These are phyloP conservation scores for Sphenostylis stenocarpa DNA, from an alignment of 306 rosid species.

Conservation along the genomic window DNA sequence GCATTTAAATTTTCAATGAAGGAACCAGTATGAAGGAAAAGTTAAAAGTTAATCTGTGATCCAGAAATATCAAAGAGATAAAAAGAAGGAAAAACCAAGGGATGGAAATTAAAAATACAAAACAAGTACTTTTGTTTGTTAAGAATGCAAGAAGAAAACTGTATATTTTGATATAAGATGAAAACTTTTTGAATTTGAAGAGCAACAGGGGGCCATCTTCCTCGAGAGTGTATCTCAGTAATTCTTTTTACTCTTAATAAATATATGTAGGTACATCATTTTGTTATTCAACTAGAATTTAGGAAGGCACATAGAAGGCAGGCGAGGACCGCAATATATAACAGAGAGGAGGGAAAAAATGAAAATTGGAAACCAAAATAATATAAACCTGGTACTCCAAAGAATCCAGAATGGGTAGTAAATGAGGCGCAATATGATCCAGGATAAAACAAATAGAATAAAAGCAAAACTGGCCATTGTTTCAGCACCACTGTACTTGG, in stretches of 20 bases:
- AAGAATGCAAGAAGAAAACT: background rate
- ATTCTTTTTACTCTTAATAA: background rate
- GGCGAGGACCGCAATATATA: constrained; percentile 10
- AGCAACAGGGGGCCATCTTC: background rate
- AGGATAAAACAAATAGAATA: constrained; percentile 82
- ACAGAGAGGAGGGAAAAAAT: background rate
- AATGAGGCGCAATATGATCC: constrained; percentile 93
- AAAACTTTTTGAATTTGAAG: background rate
- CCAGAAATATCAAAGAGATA: background rate
- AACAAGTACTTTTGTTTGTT: constrained; percentile 14
- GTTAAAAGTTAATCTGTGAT: background rate
- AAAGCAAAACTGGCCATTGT: constrained; percentile 77
- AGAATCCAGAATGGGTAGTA: constrained; percentile 99
- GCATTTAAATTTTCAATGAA: background rate
- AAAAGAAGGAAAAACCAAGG: background rate
- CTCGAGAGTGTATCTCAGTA: background rate
- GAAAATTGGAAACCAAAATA: constrained; percentile 7
- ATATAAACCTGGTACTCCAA: constrained; percentile 92
- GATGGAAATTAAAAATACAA: background rate
- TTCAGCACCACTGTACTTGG: constrained; percentile 91
- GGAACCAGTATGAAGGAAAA: constrained; percentile 17
- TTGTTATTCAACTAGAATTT: constrained; percentile 6
- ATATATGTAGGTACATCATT: background rate
- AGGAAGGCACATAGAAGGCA: constrained; percentile 1
- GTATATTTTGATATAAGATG: constrained; percentile 6